These are phyloP conservation scores for Uromyces viciae-fabae DNA, from an alignment of 1,284 basidiomycete species.

Conservation along the genomic window DNA sequence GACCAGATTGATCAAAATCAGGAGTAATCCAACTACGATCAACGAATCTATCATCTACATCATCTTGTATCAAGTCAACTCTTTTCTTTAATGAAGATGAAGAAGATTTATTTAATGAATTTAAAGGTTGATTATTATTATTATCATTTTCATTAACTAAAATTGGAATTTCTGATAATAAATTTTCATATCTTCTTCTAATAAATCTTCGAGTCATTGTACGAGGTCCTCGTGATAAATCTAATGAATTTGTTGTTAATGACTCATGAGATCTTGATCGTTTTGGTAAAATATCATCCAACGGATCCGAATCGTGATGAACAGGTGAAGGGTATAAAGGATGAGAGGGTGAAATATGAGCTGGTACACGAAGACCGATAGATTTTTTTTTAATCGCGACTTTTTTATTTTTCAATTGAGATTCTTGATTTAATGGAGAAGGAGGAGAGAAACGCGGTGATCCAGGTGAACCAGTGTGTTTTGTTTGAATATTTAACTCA, in stretches of 20 bases:
- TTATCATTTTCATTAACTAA: not conserved
- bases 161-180: constrained; percentile 2
- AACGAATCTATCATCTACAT: constrained; percentile 7
- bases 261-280: not conserved
- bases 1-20: not conserved
- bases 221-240: constrained; percentile 8
- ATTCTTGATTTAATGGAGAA: not conserved
- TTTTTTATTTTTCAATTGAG: not conserved
- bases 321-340: constrained; percentile 13
- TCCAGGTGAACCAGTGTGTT: not conserved
- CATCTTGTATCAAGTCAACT: not conserved
- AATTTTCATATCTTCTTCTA: constrained; percentile 22
- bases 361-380: not conserved
- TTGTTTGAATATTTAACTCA: not conserved
- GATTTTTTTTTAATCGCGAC: too few species aligned
- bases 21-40: constrained; percentile 35
- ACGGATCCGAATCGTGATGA: not conserved
- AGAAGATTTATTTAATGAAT: not conserved
- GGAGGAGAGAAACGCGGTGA: not conserved
- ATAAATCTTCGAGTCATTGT: constrained; percentile 10
- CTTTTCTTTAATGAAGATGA: not conserved
- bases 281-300: constrained; percentile 22
- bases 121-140: not conserved
- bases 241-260: not conserved
- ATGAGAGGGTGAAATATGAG: constrained; percentile 7